phyloP scores from a whole-genome alignment of 1,139 yeast species.

The Yamadazyma taylorii region DNA sequence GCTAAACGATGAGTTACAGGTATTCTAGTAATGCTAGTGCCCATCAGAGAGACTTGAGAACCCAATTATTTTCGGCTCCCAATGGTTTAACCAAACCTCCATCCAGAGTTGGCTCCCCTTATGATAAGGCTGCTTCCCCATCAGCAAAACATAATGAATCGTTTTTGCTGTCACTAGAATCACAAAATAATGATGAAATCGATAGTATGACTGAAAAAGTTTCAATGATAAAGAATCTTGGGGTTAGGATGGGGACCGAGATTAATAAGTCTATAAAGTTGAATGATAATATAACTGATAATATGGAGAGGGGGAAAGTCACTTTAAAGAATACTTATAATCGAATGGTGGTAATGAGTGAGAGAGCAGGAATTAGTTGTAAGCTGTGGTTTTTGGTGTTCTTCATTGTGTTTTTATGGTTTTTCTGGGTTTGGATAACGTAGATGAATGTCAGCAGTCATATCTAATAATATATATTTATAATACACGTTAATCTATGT shows the following conservation, averaged over 20 bases:
- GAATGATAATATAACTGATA: conserved; percentile 54
- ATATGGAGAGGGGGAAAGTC: conserved; percentile 43
- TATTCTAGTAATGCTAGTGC: conserved; percentile 40
- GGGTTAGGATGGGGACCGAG: conserved; percentile 79
- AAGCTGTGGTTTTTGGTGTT: conserved; percentile 76
- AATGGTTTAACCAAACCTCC: conserved; percentile 29
- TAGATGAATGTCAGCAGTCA: conserved; percentile 2
- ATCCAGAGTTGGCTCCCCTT: conserved; percentile 41
- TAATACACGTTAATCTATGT: conserved; percentile 2
- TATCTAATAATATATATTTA: not conserved
- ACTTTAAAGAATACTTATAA: conserved; percentile 66
- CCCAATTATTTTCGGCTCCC: conserved; percentile 42
- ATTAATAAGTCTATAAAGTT: conserved; percentile 71
- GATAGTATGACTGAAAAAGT: conserved; percentile 71
- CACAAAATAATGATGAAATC: conserved; percentile 80
- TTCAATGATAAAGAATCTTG: conserved; percentile 65
- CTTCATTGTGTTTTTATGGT: conserved; percentile 58
- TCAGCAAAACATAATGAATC: conserved; percentile 53
- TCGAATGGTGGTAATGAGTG: conserved; percentile 79
- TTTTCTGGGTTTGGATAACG: conserved; percentile 78
- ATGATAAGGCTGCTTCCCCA: conserved; percentile 37
- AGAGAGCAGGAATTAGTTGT: conserved; percentile 78
- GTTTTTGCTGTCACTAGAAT: conserved; percentile 69
- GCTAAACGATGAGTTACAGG: conserved; percentile 37
- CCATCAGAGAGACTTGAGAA: conserved; percentile 48